Evolutionary conservation across 495 filamentous ascomycete species (phyloP).

Genomic region (Podospora sp.): DNA sequence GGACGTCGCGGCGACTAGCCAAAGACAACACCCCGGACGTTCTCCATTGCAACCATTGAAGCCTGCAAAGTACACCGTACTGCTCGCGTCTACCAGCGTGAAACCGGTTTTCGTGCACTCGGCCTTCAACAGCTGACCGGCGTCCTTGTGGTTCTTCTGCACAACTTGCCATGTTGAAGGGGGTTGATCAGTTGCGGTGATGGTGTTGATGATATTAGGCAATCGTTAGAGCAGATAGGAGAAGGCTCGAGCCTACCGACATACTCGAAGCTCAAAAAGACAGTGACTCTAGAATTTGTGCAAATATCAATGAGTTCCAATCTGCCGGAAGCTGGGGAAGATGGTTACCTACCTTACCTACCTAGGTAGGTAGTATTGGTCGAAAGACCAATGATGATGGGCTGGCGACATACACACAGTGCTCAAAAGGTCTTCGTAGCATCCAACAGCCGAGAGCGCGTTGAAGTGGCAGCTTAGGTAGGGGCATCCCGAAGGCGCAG

Average conservation of each 20-base stretch:
- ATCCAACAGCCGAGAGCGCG: slow-evolving; percentile 20
- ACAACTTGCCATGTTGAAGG: slow-evolving; percentile 13
- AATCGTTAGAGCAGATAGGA: not conserved
- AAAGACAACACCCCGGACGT: slow-evolving; percentile 35
- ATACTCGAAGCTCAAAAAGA: slow-evolving; percentile 30
- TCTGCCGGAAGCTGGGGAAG: slow-evolving; percentile 16
- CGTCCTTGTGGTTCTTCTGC: slow-evolving; percentile 25
- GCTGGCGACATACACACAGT: not conserved
- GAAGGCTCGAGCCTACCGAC: not conserved
- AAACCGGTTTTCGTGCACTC: slow-evolving; percentile 30
- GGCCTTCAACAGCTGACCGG: slow-evolving; percentile 28
- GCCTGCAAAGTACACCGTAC: slow-evolving; percentile 30
- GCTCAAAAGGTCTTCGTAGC: slow-evolving; percentile 15
- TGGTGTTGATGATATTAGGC: slow-evolving; percentile 26
- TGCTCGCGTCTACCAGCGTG: slow-evolving; percentile 33
- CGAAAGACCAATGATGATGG: not conserved
- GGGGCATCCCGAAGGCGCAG: slow-evolving; percentile 27
- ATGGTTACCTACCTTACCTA: slow-evolving; percentile 18
- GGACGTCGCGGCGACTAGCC: slow-evolving; percentile 21
- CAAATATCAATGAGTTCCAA: no score
- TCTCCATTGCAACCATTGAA: slow-evolving; percentile 33
- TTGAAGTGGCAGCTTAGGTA: slow-evolving; percentile 28
- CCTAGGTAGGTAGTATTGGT: not conserved
- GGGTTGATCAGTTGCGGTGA: slow-evolving; percentile 14
- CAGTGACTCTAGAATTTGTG: slow-evolving; percentile 18